phyloP scores from a whole-genome alignment of 352 stramenopile species.

The Globisporangium apiculatum region DNA sequence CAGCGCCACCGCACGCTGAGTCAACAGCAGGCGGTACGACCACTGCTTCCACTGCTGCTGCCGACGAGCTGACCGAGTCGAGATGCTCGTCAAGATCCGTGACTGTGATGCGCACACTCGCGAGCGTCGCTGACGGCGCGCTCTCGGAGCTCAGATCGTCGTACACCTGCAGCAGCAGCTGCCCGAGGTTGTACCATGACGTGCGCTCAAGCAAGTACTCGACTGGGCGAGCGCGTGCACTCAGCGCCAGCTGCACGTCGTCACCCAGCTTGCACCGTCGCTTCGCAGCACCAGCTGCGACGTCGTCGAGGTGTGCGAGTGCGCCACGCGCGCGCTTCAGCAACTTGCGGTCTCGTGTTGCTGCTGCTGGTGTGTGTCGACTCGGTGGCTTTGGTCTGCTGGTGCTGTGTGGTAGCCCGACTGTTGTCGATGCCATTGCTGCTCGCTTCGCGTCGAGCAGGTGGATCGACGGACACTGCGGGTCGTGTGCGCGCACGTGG shows the following conservation, averaged over 20 bases:
- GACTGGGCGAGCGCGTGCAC: slow-evolving; percentile 11
- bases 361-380: neutral
- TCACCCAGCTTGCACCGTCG: slow-evolving; percentile 21
- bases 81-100: neutral
- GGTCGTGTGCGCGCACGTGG: slow-evolving; percentile 39
- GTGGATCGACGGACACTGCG: slow-evolving; percentile 27
- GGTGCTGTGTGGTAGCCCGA: no score
- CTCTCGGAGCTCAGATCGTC: slow-evolving; percentile 41
- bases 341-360: slow-evolving; percentile 7
- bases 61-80: neutral
- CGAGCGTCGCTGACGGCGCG: slow-evolving; percentile 13
- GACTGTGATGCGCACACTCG: slow-evolving; percentile 20
- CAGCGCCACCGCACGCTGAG: neutral
- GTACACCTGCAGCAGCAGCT: slow-evolving; percentile 55
- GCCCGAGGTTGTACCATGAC: slow-evolving; percentile 47
- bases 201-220: slow-evolving; percentile 34
- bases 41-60: neutral
- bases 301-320: slow-evolving; percentile 8
- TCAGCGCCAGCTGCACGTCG: slow-evolving; percentile 14
- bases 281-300: slow-evolving; percentile 15
- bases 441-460: slow-evolving; percentile 18
- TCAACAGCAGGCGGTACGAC: neutral
- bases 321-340: slow-evolving; percentile 9
- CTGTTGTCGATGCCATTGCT: neutral
- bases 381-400: no score